Evolutionary conservation across 2,329 filamentous ascomycete species (phyloP).

Genomic region (Colletotrichum sp.): DNA sequence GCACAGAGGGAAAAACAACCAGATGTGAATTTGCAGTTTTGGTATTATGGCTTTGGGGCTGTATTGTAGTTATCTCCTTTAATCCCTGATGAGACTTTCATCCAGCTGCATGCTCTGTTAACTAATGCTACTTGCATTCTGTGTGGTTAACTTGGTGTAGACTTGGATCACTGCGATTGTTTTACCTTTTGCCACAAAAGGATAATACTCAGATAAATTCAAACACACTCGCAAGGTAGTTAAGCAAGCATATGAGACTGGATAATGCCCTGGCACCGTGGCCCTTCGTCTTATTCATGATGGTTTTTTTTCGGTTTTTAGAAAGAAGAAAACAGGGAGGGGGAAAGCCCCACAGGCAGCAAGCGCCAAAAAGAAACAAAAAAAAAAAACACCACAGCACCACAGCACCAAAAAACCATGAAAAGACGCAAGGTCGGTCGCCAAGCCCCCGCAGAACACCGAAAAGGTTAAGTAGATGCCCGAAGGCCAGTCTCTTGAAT

Average conservation of each 20-base stretch:
- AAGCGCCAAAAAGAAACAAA: background rate
- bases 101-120: background rate
- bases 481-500: background rate
- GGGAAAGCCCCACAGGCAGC: background rate
- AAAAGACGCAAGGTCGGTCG: background rate
- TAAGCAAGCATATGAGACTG: background rate
- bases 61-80: background rate
- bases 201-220: background rate
- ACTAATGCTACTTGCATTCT: background rate
- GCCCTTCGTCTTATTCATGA: background rate
- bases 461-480: background rate
- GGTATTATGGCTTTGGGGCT: background rate
- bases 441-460: background rate
- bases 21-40: background rate
- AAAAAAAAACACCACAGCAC: background rate
- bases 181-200: background rate
- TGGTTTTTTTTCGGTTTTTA: background rate
- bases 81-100: background rate
- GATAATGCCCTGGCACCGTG: background rate
- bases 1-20: background rate
- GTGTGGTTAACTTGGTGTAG: background rate
- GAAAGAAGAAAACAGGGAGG: background rate
- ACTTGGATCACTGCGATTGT: background rate
- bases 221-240: background rate
- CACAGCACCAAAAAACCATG: background rate